These are phyloP conservation scores for Rhodosporidiobolus sp. DNA, from an alignment of 768 basidiomycete genomes.

Conservation along the genomic window DNA sequence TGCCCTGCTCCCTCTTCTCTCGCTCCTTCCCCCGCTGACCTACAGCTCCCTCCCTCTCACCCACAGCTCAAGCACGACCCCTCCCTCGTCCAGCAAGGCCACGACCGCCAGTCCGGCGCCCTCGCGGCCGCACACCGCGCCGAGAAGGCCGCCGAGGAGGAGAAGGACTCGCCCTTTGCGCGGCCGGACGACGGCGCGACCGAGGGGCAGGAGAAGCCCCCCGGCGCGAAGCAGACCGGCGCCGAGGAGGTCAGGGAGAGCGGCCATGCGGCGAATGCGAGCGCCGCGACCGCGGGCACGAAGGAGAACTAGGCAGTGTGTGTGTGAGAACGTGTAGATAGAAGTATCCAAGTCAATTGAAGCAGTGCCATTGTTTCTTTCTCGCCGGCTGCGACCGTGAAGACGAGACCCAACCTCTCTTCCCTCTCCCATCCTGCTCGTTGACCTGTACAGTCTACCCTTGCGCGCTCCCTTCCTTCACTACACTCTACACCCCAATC, in stretches of 20 bases:
- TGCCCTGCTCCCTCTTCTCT: background rate
- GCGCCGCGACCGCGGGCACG: background rate
- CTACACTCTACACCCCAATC: constrained; percentile 12
- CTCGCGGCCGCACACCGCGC: constrained; percentile 20
- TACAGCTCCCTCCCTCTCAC: background rate
- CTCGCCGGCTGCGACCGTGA: too few species aligned
- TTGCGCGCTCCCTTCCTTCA: too few species aligned
- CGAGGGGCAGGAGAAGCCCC: background rate
- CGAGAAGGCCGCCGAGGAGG: constrained; percentile 1
- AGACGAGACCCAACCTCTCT: too few species aligned
- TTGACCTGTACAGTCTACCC: too few species aligned
- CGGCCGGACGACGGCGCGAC: constrained; percentile 23
- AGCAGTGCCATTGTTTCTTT: too few species aligned
- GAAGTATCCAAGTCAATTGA: too few species aligned
- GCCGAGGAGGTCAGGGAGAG: constrained; percentile 13
- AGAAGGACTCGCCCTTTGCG: constrained; percentile 9
- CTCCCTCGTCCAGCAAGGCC: constrained; percentile 28
- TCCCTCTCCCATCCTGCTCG: too few species aligned
- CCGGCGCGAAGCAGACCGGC: constrained; percentile 1
- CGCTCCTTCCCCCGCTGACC: background rate
- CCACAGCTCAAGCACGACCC: constrained; percentile 24
- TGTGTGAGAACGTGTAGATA: too few species aligned
- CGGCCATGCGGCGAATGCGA: background rate
- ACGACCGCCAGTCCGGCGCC: constrained; percentile 13
- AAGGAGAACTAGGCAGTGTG: background rate